Evolutionary conservation across 139 green algal species (phyloP).

Genomic region (Micractinium conductrix): DNA sequence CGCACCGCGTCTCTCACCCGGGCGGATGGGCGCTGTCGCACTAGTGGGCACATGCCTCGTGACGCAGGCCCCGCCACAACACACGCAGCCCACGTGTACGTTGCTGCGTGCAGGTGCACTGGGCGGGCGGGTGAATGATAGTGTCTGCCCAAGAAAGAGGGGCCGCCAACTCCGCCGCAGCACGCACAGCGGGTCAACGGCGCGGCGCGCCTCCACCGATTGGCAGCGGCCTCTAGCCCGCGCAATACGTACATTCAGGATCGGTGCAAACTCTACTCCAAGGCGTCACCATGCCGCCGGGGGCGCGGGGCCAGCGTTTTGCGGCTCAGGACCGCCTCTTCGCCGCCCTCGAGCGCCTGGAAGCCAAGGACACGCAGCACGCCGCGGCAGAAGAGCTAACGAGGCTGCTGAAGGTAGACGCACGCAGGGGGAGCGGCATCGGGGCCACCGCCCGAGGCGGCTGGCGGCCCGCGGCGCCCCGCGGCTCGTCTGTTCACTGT

Average conservation of each 20-base stretch:
- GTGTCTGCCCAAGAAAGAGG: not conserved
- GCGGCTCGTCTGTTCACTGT: too few species aligned
- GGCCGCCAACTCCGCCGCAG: too few species aligned
- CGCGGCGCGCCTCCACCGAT: not conserved
- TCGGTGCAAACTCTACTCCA: not conserved
- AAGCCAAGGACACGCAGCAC: constrained; percentile 12
- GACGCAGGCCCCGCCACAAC: too few species aligned
- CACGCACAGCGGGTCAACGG: not conserved
- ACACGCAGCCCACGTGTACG: too few species aligned
- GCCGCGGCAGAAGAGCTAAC: not conserved
- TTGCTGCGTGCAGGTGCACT: too few species aligned
- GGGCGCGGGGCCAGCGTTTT: not conserved
- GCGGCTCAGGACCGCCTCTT: constrained; percentile 11
- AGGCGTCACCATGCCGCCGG: not conserved
- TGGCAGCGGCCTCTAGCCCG: not conserved
- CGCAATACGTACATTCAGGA: not conserved
- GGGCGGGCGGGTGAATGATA: not conserved
- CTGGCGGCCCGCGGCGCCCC: too few species aligned
- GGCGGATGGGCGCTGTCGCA: too few species aligned
- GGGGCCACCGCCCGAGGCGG: too few species aligned
- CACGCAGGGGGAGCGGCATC: not conserved
- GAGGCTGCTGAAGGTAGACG: not conserved
- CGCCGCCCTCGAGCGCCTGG: constrained; percentile 12
- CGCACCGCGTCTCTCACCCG: too few species aligned
- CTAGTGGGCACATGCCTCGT: too few species aligned